Evolutionary conservation across 257 asterid species (phyloP), one percentile per base, ranked within the genome.

Genomic region (Gardenia jasminoides): DNA sequence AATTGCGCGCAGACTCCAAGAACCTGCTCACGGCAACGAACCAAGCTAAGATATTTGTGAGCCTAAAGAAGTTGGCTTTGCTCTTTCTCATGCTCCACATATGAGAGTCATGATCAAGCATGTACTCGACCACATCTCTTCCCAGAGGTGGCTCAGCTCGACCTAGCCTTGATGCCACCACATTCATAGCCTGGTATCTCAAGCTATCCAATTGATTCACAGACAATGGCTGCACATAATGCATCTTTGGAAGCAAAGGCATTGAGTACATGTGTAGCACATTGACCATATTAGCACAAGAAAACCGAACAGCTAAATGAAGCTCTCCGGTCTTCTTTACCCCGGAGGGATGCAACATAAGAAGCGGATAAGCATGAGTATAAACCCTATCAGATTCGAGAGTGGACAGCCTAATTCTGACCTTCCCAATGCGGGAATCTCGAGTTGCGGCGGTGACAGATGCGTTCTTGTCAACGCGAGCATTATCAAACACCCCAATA

Each of bases 21-120:
- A 88, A 41, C 85, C 95, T 80, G 76, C 79, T 78, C 78, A 74
- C 54, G 26, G 79, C 87, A 15, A 90, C 90, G 54, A 88, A 78
- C 97, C 96, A 92, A 0, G 91, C 84, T 41, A 93, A 58, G 10
- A 92, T 88, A 66, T 83, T 92, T 0, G 94, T 93, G 31, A 93
- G 92, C 86, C 98, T 72, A 15, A 93, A 89, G 89, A 93, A 93
- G 77, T 93, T 93, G 10, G 97, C 97, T 64, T 91, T 93, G 90
- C 98, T 92, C 90, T 92, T 93, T 67, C 98, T 86, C 98, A 93
- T 92, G 91, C 98, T 93, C 98, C 98, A 93, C 97, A 90, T 90
- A 36, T 92, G 95, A 1, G 96, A 89, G 33, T 92, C 97, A 15
- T 91, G 96, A 76, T 93, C 98, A n/a, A 93, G 94, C 98, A 93